Percentiles rank a stretch among this genome's conserved stretches.
Conservation (phyloP, 2,329 filamentous ascomycete genomes). For the Colletotrichum sp. region DNA sequence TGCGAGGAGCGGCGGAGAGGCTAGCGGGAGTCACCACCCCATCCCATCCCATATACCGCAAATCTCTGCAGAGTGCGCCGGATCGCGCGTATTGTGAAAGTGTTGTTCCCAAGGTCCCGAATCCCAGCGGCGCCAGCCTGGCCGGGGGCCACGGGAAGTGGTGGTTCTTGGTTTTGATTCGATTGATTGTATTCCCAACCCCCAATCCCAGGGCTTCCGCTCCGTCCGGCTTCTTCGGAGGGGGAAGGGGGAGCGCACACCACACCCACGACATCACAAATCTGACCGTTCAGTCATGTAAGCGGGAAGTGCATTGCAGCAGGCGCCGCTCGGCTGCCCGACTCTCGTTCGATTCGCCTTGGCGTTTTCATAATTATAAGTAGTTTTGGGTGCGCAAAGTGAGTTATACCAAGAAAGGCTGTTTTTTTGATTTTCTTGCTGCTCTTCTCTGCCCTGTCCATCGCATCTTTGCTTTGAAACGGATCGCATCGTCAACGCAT, state of each 20-base stretch:
- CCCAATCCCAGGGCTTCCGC: slow-evolving; percentile 8
- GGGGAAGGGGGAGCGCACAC: background rate
- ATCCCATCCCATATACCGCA: background rate
- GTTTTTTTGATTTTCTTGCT: background rate
- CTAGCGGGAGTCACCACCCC: background rate
- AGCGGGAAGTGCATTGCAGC: background rate
- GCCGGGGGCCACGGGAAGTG: background rate
- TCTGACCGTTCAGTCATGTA: slow-evolving; percentile 5
- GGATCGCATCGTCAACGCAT: background rate
- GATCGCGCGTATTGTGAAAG: background rate
- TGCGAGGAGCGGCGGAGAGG: background rate
- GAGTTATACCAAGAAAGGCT: background rate
- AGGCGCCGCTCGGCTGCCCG: background rate
- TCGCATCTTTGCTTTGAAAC: background rate
- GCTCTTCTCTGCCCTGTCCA: background rate
- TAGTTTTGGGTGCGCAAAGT: background rate
- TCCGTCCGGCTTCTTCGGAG: slow-evolving; percentile 21
- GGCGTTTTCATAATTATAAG: background rate
- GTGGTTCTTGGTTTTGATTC: background rate
- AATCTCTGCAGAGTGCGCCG: background rate
- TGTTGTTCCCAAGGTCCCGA: background rate
- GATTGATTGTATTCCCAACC: background rate
- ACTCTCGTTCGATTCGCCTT: background rate
- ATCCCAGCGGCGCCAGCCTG: background rate
- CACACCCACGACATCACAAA: background rate